Evolutionary conservation across 192 early-diverging fungal species (phyloP).

Genomic region (Coemansia sp.): DNA sequence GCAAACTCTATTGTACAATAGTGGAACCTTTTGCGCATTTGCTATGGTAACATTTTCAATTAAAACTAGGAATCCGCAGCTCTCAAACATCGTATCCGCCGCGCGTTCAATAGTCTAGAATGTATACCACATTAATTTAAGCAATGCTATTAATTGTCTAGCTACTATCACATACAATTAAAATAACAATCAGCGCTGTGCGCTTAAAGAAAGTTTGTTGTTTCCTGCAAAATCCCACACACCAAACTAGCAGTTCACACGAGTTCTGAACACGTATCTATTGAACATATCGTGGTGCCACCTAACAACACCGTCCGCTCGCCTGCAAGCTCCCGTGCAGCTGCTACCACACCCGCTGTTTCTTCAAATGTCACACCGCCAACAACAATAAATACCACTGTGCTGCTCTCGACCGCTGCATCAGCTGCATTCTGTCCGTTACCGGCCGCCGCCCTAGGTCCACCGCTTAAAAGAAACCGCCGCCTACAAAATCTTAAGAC

Average conservation of each 20-base stretch:
- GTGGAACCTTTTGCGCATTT: no score
- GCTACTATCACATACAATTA: not conserved
- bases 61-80: no score
- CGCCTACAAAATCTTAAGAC: slow-evolving; percentile 16
- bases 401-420: slow-evolving; percentile 22
- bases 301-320: slow-evolving; percentile 31
- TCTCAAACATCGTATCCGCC: no score
- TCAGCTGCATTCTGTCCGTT: slow-evolving; percentile 17
- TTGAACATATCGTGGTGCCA: slow-evolving; percentile 20
- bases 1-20: no score
- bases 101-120: not conserved
- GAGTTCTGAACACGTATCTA: not conserved
- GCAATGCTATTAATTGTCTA: not conserved
- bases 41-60: no score
- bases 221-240: not conserved
- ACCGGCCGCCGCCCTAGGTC: not conserved
- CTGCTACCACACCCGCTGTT: slow-evolving; percentile 24
- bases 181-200: not conserved
- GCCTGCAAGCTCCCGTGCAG: slow-evolving; percentile 24
- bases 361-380: slow-evolving; percentile 50
- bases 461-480: slow-evolving; percentile 34
- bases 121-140: not conserved
- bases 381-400: slow-evolving; percentile 38
- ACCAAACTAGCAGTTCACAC: not conserved
- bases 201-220: not conserved